Percentiles rank a stretch among this genome's conserved stretches.
phyloP scores from a whole-genome alignment of 257 asterid genomes.

The Solanum etuberosum region DNA sequence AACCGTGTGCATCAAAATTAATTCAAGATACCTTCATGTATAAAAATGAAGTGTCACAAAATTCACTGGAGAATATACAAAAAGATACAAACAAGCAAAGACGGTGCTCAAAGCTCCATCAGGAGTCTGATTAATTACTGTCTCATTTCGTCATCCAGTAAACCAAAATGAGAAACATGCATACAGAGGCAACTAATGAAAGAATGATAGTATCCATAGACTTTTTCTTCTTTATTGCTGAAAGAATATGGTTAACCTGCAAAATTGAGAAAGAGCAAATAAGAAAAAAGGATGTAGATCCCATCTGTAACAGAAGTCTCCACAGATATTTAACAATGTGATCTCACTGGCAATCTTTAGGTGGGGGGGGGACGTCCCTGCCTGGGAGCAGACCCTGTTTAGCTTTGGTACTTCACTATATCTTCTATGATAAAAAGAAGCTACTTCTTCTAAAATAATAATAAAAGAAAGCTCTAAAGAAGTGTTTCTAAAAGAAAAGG shows the following conservation, averaged over 20 bases:
- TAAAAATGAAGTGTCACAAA: not conserved
- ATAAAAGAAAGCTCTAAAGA: not conserved
- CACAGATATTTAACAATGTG: not conserved
- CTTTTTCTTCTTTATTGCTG: conserved; percentile 86
- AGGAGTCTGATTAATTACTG: not conserved
- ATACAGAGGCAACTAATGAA: conserved; percentile 81
- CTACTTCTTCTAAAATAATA: not conserved
- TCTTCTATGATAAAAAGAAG: not conserved
- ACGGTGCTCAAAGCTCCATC: not conserved
- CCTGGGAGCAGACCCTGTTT: not conserved
- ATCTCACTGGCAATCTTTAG: not conserved
- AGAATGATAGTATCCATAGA: conserved; percentile 85
- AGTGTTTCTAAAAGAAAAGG: not conserved
- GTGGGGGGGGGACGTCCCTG: not conserved
- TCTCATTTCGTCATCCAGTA: conserved; percentile 88
- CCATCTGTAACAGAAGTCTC: not conserved
- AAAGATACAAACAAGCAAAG: not conserved
- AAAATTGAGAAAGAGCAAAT: not conserved
- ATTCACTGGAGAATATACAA: conserved; percentile 7
- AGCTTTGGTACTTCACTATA: not conserved
- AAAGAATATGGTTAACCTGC: conserved; percentile 72
- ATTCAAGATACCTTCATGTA: conserved; percentile 1
- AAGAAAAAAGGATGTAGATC: not conserved
- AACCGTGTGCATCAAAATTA: not conserved
- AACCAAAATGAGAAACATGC: conserved; percentile 68